Conservation (phyloP, 192 early-diverging fungal genomes). For the Funneliformis geosporum region DNA sequence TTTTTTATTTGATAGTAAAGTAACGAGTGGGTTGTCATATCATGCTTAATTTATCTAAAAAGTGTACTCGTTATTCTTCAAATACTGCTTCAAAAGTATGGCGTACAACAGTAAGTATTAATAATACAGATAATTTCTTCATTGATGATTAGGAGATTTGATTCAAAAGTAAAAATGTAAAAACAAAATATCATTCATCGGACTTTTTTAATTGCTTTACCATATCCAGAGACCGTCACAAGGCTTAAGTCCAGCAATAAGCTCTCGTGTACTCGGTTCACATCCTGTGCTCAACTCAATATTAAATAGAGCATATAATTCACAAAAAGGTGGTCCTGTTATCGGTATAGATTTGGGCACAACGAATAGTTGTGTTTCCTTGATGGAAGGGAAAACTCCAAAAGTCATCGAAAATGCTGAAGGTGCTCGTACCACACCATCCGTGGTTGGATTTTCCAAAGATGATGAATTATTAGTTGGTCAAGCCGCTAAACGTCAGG, state of each 20-base stretch:
- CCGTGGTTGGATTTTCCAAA: constrained; percentile 94
- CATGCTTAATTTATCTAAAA: not conserved
- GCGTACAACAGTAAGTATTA: not conserved
- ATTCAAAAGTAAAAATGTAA: not conserved
- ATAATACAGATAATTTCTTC: not conserved
- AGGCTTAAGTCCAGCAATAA: not conserved
- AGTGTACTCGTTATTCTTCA: not conserved
- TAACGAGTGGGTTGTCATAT: not conserved
- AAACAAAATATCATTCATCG: not conserved
- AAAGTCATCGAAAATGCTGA: constrained; percentile 97
- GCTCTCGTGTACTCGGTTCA: not conserved
- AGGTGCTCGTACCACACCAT: constrained; percentile 95
- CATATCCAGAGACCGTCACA: not conserved
- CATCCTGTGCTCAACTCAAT: not conserved
- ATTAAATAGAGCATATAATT: constrained; percentile 29
- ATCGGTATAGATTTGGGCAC: constrained; percentile 99
- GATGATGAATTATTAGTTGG: constrained; percentile 96
- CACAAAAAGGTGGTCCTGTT: constrained; percentile 85
- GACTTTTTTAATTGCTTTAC: not conserved
- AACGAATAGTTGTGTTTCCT: constrained; percentile 98
- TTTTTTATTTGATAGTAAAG: too few species aligned
- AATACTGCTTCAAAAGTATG: not conserved
- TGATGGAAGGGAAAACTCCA: constrained; percentile 99
- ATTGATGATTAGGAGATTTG: too few species aligned
- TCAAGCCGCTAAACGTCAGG: constrained; percentile 93